phyloP scores from a whole-genome alignment of 495 filamentous ascomycete species.

The Xylaria nigripes region DNA sequence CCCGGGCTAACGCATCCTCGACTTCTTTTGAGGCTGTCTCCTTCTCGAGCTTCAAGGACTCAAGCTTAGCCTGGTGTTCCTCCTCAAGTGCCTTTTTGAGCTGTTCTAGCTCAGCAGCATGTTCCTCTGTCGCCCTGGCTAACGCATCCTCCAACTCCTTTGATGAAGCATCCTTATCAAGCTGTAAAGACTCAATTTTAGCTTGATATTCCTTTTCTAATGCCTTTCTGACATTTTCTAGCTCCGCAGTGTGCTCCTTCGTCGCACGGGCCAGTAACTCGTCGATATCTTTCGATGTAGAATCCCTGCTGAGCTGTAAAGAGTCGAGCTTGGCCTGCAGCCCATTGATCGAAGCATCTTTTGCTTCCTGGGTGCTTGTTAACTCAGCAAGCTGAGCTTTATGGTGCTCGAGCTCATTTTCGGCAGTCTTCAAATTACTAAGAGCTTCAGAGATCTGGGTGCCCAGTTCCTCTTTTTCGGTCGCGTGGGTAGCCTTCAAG shows the following conservation, averaged over 20 bases:
- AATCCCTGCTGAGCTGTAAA: conserved; percentile 32
- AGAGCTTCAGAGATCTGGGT: conserved; percentile 35
- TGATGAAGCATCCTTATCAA: too few relatives aligned
- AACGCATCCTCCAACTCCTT: too few relatives aligned
- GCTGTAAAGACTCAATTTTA: conserved; percentile 31
- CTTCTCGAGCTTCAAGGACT: too few relatives aligned
- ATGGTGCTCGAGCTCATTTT: conserved; percentile 31
- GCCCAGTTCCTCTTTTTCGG: conserved; percentile 35
- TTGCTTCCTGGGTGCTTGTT: conserved; percentile 28
- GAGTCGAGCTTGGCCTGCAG: conserved; percentile 35
- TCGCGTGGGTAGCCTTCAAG: conserved; percentile 39
- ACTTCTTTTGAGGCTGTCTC: too few relatives aligned
- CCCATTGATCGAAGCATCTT: conserved; percentile 32
- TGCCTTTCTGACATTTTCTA: conserved; percentile 32
- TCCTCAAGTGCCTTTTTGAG: too few relatives aligned
- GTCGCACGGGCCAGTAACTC: conserved; percentile 22
- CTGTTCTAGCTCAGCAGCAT: too few relatives aligned
- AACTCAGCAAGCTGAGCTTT: conserved; percentile 31
- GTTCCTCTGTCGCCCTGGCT: too few relatives aligned
- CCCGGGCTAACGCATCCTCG: too few relatives aligned
- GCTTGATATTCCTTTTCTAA: conserved; percentile 36
- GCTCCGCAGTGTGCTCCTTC: conserved; percentile 34
- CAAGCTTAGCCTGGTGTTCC: too few relatives aligned
- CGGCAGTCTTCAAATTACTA: conserved; percentile 34
- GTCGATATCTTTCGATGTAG: conserved; percentile 30